Evolutionary conservation across 257 asterid species (phyloP), one percentile per base, ranked within the genome.

Genomic region (Plectranthus barbatus): DNA sequence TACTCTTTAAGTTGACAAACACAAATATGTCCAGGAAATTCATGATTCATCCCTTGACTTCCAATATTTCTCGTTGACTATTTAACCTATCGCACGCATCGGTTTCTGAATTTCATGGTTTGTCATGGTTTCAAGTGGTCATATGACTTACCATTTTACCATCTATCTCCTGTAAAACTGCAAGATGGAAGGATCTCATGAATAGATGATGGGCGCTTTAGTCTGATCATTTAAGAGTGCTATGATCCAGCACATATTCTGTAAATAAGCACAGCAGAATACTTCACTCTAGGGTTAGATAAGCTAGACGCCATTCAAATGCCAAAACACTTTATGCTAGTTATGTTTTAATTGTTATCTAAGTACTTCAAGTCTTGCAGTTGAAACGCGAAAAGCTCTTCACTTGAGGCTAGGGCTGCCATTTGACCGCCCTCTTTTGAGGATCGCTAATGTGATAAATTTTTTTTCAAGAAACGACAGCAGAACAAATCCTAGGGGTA

Each of bases 391-490:
- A 69, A 92, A 64, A 81, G 72, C 90, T 72, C 86, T 89, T 69
- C 99, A 89, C 81, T 58, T 74, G 85, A 87, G 96, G 76, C 86
- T 92, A 53, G 99, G 97, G 48, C 73, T 92, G 71, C 97, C 97
- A 58, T 77, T 89, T 80, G 99, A 92, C 77, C 99, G 97, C 69
- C 99, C 99, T 74, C 95, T 92, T 74, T 57, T 92, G 50, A 85
- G 97, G 70, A 71, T 89, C 17, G 95, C 94, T 45, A 89, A 92
- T 82, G 89, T 95, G 23, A 50, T 92, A 45, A 77, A 79, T 60
- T 68, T 90, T 47, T 83, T 79, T 60, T 63, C 62, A n/a, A 46
- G 44, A 39, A 86, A 76, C 74, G 78, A 83, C 72, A 69, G 56
- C 58, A 51, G 76, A 29, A 77, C 82, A 62, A 54, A 74, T 62